Conservation (phyloP, 306 rosid genomes). For the Prunus mume region DNA sequence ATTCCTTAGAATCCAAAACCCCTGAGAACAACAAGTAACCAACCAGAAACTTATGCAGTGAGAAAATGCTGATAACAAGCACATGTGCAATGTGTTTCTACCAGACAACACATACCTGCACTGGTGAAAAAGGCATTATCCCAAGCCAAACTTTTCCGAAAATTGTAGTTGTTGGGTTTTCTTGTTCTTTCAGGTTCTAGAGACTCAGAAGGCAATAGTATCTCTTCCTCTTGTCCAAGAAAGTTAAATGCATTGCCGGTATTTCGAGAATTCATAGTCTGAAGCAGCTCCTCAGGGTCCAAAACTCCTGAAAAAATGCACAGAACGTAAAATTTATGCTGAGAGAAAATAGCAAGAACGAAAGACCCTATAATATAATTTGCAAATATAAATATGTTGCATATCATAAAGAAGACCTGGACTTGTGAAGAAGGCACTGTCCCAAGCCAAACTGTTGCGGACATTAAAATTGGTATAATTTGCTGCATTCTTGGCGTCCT, state of each 20-base stretch:
- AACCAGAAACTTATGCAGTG: neutral
- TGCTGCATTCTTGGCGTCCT: constrained; percentile 13
- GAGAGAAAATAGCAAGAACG: neutral
- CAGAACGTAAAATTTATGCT: neutral
- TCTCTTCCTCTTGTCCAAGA: constrained; percentile 32
- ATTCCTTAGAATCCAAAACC: constrained; percentile 54
- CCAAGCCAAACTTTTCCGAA: constrained; percentile 65
- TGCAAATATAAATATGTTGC: neutral
- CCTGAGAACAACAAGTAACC: constrained; percentile 26
- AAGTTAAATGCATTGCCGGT: constrained; percentile 19
- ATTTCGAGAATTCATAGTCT: constrained; percentile 19
- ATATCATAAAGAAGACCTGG: constrained; percentile 38
- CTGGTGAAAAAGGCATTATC: constrained; percentile 58
- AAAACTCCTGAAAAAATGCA: constrained; percentile 45
- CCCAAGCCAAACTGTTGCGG: constrained; percentile 78
- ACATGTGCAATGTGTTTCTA: neutral
- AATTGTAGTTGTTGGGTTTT: constrained; percentile 12
- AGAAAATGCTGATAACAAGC: neutral
- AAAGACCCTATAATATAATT: neutral
- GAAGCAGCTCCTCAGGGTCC: constrained; percentile 59
- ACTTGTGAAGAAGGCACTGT: constrained; percentile 61
- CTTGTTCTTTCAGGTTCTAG: constrained; percentile 29
- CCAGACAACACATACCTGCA: constrained; percentile 40
- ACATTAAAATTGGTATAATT: constrained; percentile 33
- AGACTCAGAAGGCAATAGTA: constrained; percentile 33